phyloP scores from a whole-genome alignment of 164 flowering plant species.

The Nelumbo lutea region DNA sequence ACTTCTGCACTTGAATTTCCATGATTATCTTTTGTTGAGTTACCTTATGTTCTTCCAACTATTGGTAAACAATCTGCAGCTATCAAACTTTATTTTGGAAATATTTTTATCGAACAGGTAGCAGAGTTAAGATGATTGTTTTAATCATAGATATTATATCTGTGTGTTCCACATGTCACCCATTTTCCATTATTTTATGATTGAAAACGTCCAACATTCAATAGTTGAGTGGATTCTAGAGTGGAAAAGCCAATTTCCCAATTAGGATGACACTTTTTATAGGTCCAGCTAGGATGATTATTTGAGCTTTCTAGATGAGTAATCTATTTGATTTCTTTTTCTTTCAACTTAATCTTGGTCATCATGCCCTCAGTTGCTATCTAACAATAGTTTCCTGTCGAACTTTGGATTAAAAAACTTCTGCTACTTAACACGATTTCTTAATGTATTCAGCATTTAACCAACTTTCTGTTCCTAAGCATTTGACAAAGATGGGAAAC shows the following conservation, averaged over 20 bases:
- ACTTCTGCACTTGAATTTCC: neutral
- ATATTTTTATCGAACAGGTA: neutral
- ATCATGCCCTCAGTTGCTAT: neutral
- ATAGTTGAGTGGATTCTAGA: neutral
- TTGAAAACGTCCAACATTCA: neutral
- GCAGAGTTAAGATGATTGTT: neutral
- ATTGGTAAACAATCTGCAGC: neutral
- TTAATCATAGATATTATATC: neutral
- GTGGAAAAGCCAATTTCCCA: neutral
- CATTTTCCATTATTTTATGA: neutral
- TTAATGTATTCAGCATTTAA: neutral
- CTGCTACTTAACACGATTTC: neutral
- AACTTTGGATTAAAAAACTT: neutral
- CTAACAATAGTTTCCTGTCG: neutral
- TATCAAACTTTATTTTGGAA: neutral
- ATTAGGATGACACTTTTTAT: too few relatives aligned
- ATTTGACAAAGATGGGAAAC: neutral
- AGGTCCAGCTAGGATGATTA: neutral
- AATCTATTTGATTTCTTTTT: neutral
- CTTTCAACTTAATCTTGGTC: neutral
- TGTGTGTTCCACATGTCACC: neutral
- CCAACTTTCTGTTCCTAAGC: neutral
- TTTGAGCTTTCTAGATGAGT: neutral
- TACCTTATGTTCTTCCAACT: neutral
- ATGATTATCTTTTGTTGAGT: neutral